Base-by-base conservation (phyloP, 495 filamentous ascomycete species). In the Thozetella sp. region DNA sequence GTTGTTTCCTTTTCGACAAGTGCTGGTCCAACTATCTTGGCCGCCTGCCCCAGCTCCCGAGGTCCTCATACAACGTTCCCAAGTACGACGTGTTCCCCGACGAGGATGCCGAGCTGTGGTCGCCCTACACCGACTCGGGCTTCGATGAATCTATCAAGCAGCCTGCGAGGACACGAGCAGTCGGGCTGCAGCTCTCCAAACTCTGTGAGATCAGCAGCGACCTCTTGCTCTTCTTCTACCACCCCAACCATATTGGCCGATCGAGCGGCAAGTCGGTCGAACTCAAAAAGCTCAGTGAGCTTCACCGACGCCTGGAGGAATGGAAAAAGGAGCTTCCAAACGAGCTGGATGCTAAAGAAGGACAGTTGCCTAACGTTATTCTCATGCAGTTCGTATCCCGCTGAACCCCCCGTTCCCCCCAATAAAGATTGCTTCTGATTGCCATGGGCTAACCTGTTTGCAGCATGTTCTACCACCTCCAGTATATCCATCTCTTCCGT, bases 1-100 rank as follows among this genome's bases (percentile, higher is more conserved):
- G 95, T n/a, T 97, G 93, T 69, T 98, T 95, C 74, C 76, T 97
- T 23, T 96, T 99, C 68, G 95, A 99, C 76, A 97, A 97, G 86
- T 96, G 92, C 75, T 98, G 96, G 96, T 97, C 93, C 24, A 98
- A 97, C 72, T 99, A 99, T 63, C 87, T 98, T 25, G 95, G 95
- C 46, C 89, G 95, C 37, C 82, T 97, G 62, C 95, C 95, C 13
- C 96, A 98, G 67, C 76, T 97, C 22, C 87, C 90, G 1, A 86
- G 83, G 13, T 84, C 85, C 25, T 91, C 88, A 25, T 86, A 92
- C 54, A 96, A 87, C 20, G 89, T 92, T 11, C 91, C 91, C 1
- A 96, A 95, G 67, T 90, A 90, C 57, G 94, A 97, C 61, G 92
- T 98, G 19, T 92, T 98, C 65, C 95, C 94, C 0, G 79, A 81